Base-by-base conservation (phyloP, 169 alveolate genomes). In the Eimeria sp. region DNA sequence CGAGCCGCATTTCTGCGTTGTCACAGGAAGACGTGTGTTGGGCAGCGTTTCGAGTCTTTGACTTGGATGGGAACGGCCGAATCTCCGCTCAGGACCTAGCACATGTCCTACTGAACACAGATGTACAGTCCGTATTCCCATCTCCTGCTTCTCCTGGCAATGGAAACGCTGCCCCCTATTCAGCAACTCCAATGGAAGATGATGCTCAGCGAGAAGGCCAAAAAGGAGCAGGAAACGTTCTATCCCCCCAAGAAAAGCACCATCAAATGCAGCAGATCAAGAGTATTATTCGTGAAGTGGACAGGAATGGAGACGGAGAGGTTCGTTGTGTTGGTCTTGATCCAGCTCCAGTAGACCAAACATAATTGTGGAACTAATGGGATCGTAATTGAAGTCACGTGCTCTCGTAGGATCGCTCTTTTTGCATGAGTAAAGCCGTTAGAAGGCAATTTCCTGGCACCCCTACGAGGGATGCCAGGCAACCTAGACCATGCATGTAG, bases 1-100 rank as follows among this genome's bases (percentile, higher is more conserved):
- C 20, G 30, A 20, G 43, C 49, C 6, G 63, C 20, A 40, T 51
- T 61, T 27, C 47, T 78, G 96, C 63, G 40, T 61, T 40, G 47
- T 34, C 67, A 40, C 95, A 95, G 96, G 95, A 95, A 75, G 96
- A 95, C 72, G 95, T 95, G 25, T 95, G 96, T 45, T 95, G 97
- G 97, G 98, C 97, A 76, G 99, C 99, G 65, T 99, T 99, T 96
- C 97, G 98, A 58, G 98, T 98, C 45, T 98, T 99, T 94, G 99
- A 99, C 96, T 80, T 98, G 80, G 99, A 99, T 90, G 98, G 98
- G 95, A 98, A 98, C 97, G 99, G 99, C 2, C 97, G 95, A 9
- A 98, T 99, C 49, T 97, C 99, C 20, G 97, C 98, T 27, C 98
- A 98, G 51, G 99, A 98, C 30, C 82, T 97, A 27, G 95, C 88